A percentile compares a stretch with the other conserved stretches of the same genome.
phyloP scores from a whole-genome alignment of 805 yeast genomes.

The Yamadazyma endophytica region DNA sequence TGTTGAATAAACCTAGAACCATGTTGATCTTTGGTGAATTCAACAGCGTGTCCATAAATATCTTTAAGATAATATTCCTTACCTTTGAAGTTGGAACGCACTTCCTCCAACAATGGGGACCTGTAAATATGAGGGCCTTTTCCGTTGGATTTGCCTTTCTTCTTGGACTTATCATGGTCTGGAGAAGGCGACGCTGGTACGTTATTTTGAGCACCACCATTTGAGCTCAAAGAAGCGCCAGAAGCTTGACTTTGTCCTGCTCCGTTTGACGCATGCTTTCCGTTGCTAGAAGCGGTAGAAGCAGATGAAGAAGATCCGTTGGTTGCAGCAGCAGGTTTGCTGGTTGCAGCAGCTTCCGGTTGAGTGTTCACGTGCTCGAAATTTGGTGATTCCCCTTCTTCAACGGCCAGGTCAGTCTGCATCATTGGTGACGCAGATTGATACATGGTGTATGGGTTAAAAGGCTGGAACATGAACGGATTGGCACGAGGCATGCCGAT shows the following conservation, averaged over 20 bases:
- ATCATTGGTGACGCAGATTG: conserved; percentile 20
- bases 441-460: conserved; percentile 43
- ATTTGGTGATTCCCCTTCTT: too few relatives aligned
- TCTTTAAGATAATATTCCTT: conserved; percentile 63
- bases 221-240: conserved; percentile 2
- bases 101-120: conserved; percentile 80
- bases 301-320: too few relatives aligned
- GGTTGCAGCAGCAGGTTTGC: too few relatives aligned
- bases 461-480: conserved; percentile 47
- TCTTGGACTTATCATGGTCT: too few relatives aligned
- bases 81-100: conserved; percentile 60
- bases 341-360: too few relatives aligned
- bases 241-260: conserved; percentile 3
- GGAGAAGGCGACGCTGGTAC: too few relatives aligned
- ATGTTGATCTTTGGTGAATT: conserved; percentile 92
- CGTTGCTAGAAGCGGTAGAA: conserved; percentile 1
- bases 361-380: too few relatives aligned
- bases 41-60: conserved; percentile 81
- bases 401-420: too few relatives aligned
- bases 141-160: too few relatives aligned
- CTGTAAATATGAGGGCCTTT: conserved; percentile 53
- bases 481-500: conserved; percentile 36
- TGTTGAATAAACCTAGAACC: conserved; percentile 97
- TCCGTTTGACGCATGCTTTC: conserved; percentile 6
- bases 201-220: conserved; percentile 4